Percentiles rank a stretch among this genome's conserved stretches.
These are phyloP conservation scores for Posidonia australis DNA, from an alignment of 106 monocot species.

Conservation along the genomic window DNA sequence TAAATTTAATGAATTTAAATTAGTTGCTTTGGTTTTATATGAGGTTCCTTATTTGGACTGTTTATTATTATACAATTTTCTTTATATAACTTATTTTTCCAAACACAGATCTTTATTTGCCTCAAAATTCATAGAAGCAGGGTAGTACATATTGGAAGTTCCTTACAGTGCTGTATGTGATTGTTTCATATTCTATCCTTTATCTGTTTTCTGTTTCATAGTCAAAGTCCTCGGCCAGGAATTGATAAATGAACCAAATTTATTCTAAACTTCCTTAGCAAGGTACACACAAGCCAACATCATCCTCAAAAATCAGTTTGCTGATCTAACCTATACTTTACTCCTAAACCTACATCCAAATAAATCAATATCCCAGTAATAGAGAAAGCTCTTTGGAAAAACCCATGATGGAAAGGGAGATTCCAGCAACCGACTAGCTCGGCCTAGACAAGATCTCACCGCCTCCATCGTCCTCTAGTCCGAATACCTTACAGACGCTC, in stretches of 20 bases:
- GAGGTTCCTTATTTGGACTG: not conserved
- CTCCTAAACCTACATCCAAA: too few species aligned
- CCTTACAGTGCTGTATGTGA: conserved; percentile 53
- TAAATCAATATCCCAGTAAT: too few species aligned
- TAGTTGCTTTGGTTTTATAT: not conserved
- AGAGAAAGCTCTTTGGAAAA: too few species aligned
- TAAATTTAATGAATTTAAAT: not conserved
- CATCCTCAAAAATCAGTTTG: too few species aligned
- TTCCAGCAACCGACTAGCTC: conserved; percentile 23
- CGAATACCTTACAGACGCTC: conserved; percentile 50
- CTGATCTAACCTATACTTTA: too few species aligned
- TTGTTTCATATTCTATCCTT: not conserved
- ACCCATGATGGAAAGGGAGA: conserved; percentile 3
- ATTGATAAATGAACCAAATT: too few species aligned
- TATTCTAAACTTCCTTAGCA: too few species aligned
- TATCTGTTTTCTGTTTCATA: too few species aligned
- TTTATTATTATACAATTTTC: not conserved
- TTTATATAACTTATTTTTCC: not conserved
- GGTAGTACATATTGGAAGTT: conserved; percentile 72
- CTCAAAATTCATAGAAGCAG: conserved; percentile 38
- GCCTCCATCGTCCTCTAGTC: conserved; percentile 65
- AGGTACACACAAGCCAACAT: too few species aligned
- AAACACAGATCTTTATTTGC: conserved; percentile 60
- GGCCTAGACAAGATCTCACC: conserved; percentile 64
- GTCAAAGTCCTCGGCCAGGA: too few species aligned